Conservation (phyloP, 306 rosid genomes). For the Boehmeria nivea region DNA sequence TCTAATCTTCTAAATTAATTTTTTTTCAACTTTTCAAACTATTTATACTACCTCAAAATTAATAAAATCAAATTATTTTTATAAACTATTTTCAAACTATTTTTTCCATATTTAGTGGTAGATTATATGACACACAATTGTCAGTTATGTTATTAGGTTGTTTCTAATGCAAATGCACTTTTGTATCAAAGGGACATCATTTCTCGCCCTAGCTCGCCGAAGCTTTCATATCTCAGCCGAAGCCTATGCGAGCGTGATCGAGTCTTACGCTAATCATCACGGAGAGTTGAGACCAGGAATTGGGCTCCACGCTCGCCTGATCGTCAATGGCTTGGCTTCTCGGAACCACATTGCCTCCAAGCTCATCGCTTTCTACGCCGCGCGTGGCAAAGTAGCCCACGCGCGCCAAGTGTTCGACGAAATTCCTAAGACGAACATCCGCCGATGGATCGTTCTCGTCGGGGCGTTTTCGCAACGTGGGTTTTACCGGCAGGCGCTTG, state of each 20-base stretch:
- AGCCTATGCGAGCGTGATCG: slow-evolving; percentile 34
- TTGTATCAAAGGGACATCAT: slow-evolving; percentile 13
- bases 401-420: slow-evolving; percentile 68
- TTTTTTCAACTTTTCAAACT: too few relatives aligned
- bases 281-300: slow-evolving; percentile 44
- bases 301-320: slow-evolving; percentile 71
- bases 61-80: too few relatives aligned
- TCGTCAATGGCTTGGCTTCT: slow-evolving; percentile 44
- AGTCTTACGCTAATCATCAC: slow-evolving; percentile 29
- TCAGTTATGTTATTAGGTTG: too few relatives aligned
- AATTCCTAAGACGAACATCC: slow-evolving; percentile 59
- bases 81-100: too few relatives aligned
- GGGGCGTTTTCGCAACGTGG: slow-evolving; percentile 64
- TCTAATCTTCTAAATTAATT: too few relatives aligned
- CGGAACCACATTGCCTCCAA: slow-evolving; percentile 51
- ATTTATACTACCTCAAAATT: too few relatives aligned
- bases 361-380: slow-evolving; percentile 42
- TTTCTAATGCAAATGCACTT: slow-evolving; percentile 11
- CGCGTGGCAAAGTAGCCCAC: slow-evolving; percentile 41
- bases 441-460: slow-evolving; percentile 59
- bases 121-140: too few relatives aligned
- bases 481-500: slow-evolving; percentile 43
- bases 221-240: slow-evolving; percentile 31
- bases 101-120: too few relatives aligned
- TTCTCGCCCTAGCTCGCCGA: slow-evolving; percentile 21